Conservation (phyloP, 2,329 filamentous ascomycete species). For the Xylariales sp. region DNA sequence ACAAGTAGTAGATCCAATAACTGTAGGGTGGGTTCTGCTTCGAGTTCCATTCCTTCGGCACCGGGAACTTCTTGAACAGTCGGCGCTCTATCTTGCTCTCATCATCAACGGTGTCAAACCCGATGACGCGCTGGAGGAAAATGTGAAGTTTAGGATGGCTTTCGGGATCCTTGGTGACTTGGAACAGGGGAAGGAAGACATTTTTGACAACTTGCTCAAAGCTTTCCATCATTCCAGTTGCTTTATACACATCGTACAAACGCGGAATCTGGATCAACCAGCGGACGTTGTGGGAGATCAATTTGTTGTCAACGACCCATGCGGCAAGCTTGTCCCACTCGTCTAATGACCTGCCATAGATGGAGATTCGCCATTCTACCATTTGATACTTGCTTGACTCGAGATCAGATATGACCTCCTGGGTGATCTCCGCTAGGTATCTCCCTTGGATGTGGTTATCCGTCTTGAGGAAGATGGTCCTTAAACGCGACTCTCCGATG, state of each 20-base stretch:
- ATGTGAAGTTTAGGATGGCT: conserved; percentile 90
- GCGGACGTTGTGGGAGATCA: conserved; percentile 95
- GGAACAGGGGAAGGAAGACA: conserved; percentile 88
- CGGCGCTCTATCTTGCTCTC: conserved; percentile 95
- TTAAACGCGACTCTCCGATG: conserved; percentile 86
- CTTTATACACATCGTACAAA: conserved; percentile 93
- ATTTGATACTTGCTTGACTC: conserved; percentile 99
- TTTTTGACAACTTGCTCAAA: conserved; percentile 90
- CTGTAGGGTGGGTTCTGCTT: conserved; percentile 97
- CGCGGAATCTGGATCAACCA: conserved; percentile 96
- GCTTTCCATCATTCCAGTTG: conserved; percentile 76
- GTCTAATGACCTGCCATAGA: conserved; percentile 86
- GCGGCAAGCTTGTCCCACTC: conserved; percentile 98
- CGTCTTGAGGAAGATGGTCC: conserved; percentile 98
- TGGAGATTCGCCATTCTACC: conserved; percentile 98
- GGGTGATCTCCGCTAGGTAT: conserved; percentile 95
- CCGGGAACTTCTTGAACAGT: conserved; percentile 92
- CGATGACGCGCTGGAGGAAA: conserved; percentile 91
- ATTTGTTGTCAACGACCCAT: conserved; percentile 97
- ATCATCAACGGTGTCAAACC: conserved; percentile 96
- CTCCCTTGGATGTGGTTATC: conserved; percentile 96
- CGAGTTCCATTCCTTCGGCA: conserved; percentile 82
- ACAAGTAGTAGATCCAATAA: conserved; percentile 98
- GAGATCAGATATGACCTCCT: conserved; percentile 93
- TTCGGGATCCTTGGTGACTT: conserved; percentile 82